Conservation (phyloP, 2,329 filamentous ascomycete species). For the Escovopsis sp. region DNA sequence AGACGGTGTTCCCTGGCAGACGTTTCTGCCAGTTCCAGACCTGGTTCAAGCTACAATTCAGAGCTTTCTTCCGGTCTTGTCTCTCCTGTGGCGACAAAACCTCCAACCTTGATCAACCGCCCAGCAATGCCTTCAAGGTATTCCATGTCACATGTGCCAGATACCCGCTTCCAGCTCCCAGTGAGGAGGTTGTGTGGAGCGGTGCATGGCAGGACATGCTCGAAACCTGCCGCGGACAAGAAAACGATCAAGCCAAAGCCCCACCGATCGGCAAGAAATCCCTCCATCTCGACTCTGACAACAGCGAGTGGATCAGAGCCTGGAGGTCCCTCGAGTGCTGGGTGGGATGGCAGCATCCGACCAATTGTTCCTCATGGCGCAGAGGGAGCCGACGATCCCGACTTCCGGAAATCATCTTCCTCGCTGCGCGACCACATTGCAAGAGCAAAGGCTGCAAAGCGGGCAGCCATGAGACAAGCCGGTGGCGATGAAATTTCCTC, state of each 20-base stretch:
- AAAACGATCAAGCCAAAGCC: slow-evolving; percentile 31
- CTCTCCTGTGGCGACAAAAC: slow-evolving; percentile 11
- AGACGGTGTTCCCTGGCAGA: slow-evolving; percentile 36
- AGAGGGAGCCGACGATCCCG: background rate
- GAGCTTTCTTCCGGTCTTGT: slow-evolving; percentile 32
- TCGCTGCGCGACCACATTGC: slow-evolving; percentile 83
- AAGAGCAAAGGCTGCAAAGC: slow-evolving; percentile 73
- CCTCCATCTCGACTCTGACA: slow-evolving; percentile 29
- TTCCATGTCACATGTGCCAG: slow-evolving; percentile 8
- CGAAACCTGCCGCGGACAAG: slow-evolving; percentile 32
- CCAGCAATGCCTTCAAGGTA: slow-evolving; percentile 12
- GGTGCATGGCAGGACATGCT: slow-evolving; percentile 24
- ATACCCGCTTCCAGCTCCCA: slow-evolving; percentile 23
- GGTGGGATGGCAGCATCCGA: slow-evolving; percentile 19
- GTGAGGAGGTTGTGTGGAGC: slow-evolving; percentile 18
- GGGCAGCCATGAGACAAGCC: slow-evolving; percentile 31
- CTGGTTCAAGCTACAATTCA: slow-evolving; percentile 46
- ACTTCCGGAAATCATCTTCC: slow-evolving; percentile 51
- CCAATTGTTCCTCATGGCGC: slow-evolving; percentile 9
- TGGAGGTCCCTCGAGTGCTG: slow-evolving; percentile 3
- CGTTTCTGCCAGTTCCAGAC: slow-evolving; percentile 29
- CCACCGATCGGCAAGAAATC: slow-evolving; percentile 42
- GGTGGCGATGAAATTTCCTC: slow-evolving; percentile 8
- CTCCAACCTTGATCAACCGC: slow-evolving; percentile 12
- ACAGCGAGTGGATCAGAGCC: slow-evolving; percentile 4